These are phyloP conservation scores for Colletotrichum melonis DNA, from an alignment of 2,329 filamentous ascomycete genomes.

Conservation along the genomic window DNA sequence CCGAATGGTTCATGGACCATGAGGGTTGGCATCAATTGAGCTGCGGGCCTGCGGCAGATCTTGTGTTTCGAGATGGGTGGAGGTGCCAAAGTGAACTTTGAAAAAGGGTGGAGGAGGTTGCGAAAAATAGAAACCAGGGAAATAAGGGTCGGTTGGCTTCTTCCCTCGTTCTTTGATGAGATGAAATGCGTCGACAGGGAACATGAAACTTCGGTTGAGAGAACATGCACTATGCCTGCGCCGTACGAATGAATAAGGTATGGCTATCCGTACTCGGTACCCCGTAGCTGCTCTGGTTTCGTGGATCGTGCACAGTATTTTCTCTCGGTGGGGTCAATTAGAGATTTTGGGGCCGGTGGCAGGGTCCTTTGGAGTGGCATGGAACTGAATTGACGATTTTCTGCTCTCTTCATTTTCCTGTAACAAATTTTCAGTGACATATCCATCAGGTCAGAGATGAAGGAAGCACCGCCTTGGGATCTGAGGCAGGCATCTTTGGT, in stretches of 20 bases:
- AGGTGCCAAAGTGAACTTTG: background rate
- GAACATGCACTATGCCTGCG: constrained; percentile 1
- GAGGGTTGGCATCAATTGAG: background rate
- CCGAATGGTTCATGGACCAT: background rate
- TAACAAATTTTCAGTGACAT: background rate
- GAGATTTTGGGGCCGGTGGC: background rate
- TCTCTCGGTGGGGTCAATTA: background rate
- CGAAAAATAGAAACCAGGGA: constrained; percentile 28
- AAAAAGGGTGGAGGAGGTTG: constrained; percentile 18
- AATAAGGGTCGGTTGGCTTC: background rate
- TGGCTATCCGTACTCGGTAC: too few relatives aligned
- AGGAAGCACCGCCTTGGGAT: background rate
- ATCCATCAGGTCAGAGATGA: background rate
- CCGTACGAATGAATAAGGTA: background rate
- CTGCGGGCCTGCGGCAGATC: constrained; percentile 29
- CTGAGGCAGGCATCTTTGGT: background rate
- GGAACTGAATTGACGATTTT: background rate
- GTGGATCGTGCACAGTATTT: background rate
- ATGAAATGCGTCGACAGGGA: constrained; percentile 29
- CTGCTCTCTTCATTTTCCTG: background rate
- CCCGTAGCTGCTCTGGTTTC: background rate
- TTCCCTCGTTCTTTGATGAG: constrained; percentile 4
- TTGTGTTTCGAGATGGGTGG: constrained; percentile 32
- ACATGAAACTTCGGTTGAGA: constrained; percentile 32
- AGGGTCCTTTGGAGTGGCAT: background rate